phyloP scores from a whole-genome alignment of 129 eudicot species.

The Lonicera japonica region DNA sequence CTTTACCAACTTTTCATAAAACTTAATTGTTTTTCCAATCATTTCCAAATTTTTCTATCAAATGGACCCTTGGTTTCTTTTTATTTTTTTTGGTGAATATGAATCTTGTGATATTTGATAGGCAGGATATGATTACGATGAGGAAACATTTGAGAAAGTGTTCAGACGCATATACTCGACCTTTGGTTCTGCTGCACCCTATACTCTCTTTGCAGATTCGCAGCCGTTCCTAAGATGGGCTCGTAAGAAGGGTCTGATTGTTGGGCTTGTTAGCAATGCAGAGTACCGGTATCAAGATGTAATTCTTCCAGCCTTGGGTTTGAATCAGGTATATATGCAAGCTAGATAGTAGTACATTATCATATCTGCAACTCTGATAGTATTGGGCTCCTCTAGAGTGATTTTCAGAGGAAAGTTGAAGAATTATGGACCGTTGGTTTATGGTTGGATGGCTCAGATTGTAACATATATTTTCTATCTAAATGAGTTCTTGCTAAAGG shows the following conservation, averaged over 20 bases:
- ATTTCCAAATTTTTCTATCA: too few relatives aligned
- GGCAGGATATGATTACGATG: slow-evolving; percentile 98
- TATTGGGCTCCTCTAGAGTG: too few relatives aligned
- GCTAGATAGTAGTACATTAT: too few relatives aligned
- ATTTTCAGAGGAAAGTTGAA: too few relatives aligned
- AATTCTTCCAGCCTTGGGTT: slow-evolving; percentile 94
- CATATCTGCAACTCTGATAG: too few relatives aligned
- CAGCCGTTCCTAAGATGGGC: slow-evolving; percentile 88
- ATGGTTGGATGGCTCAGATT: too few relatives aligned
- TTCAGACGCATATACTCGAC: slow-evolving; percentile 83
- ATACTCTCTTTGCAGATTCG: slow-evolving; percentile 73
- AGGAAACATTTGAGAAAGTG: slow-evolving; percentile 88
- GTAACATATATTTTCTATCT: too few relatives aligned
- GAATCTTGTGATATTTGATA: slow-evolving; percentile 20
- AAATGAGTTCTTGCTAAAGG: too few relatives aligned
- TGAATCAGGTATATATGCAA: slow-evolving; percentile 60
- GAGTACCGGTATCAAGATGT: slow-evolving; percentile 94
- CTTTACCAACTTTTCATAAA: too few relatives aligned
- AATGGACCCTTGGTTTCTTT: too few relatives aligned
- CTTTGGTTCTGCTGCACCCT: slow-evolving; percentile 96
- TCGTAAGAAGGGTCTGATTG: slow-evolving; percentile 62
- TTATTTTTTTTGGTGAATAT: not conserved
- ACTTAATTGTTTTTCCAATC: too few relatives aligned
- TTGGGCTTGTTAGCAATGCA: slow-evolving; percentile 93
- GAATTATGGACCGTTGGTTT: too few relatives aligned